phyloP scores from a whole-genome alignment of 139 green algal genomes.

The Spirogloea muscicola region DNA sequence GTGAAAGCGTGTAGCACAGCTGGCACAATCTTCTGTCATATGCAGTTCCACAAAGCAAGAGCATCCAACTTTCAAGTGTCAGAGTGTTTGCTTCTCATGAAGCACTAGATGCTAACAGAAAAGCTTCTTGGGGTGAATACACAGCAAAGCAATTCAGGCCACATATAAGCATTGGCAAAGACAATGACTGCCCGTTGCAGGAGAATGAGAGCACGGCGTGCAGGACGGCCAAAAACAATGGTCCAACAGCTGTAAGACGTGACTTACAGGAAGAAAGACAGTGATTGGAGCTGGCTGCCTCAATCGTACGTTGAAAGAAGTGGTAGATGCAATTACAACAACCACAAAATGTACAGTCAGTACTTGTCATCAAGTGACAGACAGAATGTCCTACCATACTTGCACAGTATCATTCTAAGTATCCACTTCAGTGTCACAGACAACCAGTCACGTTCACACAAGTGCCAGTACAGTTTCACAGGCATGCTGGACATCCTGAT shows the following conservation, averaged over 20 bases:
- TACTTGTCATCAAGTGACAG: background rate
- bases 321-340: background rate
- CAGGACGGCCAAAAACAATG: background rate
- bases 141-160: no score
- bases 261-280: background rate
- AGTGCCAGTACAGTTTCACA: no score
- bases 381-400: no score
- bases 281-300: background rate
- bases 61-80: background rate
- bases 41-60: background rate
- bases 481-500: background rate
- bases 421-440: no score
- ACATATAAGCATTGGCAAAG: background rate
- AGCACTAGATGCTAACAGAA: background rate
- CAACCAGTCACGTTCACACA: no score
- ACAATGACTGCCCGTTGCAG: background rate
- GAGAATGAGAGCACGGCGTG: background rate
- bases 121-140: no score
- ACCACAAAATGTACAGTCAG: background rate
- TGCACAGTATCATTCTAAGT: no score
- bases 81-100: background rate
- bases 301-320: background rate
- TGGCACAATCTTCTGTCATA: conserved; percentile 65
- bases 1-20: conserved; percentile 71
- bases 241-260: background rate